Evolutionary conservation across 2,329 filamentous ascomycete species (phyloP), one percentile per base, ranked within the genome.

Genomic region (Colletotrichum melonis): DNA sequence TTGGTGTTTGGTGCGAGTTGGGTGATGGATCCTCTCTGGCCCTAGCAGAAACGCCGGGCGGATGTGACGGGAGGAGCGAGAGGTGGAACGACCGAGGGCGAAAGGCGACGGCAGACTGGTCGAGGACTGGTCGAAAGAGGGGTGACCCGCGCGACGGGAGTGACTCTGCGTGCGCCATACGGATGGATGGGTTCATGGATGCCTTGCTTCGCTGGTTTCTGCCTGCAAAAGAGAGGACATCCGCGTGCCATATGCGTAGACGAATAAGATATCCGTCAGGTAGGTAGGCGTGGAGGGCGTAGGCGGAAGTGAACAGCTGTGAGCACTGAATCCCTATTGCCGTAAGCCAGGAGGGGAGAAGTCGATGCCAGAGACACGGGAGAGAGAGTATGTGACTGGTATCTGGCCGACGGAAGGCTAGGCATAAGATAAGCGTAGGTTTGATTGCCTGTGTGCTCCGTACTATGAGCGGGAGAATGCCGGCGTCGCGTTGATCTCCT

Each of bases 1-100:
- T 67, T 59, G 62, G 58, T 69, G 66, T 63, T 46, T 69, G 28
- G 46, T 35, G 26, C 28, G 62, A 22, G 22, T 26, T 42, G 65
- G 52, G 65, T 58, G 66, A 66, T 62, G 55, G 64, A 67, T 67
- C 66, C 56, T 38, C 22, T 55, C 55, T 66, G 67, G 60, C 67
- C 71, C 66, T 73, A 69, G 66, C 46, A 69, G 38, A 38, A 64
- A 49, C 42, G 42, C 19, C 19, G n/a, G 55, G 55, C 59, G 59
- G 65, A 69, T 69, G 52, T 63, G 69, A 72, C 65, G 70, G 70
- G 70, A 69, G 46, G 35, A 59, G 42, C 28, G 32, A 22, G 22
- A 69, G 26, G 59, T 38, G 46, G 66, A 58, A 62, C 46, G 24
- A 35, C 19, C 26, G 58, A 54, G 58, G 35, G 58, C 26, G 60